A percentile compares a stretch with the other conserved stretches of the same genome.
Evolutionary conservation across 768 basidiomycete species (phyloP).

Genomic region (Rhodocollybia butyracea): DNA sequence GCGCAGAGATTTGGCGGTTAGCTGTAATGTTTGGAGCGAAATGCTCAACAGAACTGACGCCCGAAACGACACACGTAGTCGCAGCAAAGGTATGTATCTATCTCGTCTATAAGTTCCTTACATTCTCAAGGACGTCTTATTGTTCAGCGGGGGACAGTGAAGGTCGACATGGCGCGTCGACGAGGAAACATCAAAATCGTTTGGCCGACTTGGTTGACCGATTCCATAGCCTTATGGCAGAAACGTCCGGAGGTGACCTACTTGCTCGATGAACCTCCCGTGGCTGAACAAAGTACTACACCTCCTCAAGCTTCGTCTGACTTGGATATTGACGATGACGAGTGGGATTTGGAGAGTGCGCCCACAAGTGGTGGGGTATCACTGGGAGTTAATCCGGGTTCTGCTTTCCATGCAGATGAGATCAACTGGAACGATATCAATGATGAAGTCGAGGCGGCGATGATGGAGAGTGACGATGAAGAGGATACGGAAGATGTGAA

Average conservation of each 20-base stretch:
- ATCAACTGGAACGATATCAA: conserved; percentile 84
- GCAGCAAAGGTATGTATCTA: conserved; percentile 67
- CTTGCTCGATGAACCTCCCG: conserved; percentile 60
- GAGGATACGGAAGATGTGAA: conserved; percentile 34
- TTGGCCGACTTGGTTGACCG: conserved; percentile 85
- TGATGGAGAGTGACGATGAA: conserved; percentile 77
- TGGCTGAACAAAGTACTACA: conserved; percentile 31
- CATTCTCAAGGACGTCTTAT: not conserved
- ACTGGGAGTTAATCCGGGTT: conserved; percentile 3
- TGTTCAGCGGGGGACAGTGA: conserved; percentile 79
- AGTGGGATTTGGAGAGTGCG: conserved; percentile 45
- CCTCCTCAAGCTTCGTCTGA: conserved; percentile 57
- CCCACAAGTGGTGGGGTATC: not conserved
- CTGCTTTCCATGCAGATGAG: conserved; percentile 47
- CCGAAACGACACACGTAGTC: conserved; percentile 83
- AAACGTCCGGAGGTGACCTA: conserved; percentile 78
- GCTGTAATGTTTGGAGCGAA: conserved; percentile 88
- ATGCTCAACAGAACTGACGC: conserved; percentile 66
- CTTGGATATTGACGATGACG: conserved; percentile 56
- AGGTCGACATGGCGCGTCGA: conserved; percentile 80
- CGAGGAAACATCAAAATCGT: conserved; percentile 82
- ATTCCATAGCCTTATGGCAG: conserved; percentile 86
- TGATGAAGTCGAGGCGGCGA: conserved; percentile 82
- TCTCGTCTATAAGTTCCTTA: conserved; percentile 2
- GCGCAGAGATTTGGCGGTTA: conserved; percentile 80